Base-by-base conservation (phyloP, 78 protist species). In the Kipferlia bialata region DNA sequence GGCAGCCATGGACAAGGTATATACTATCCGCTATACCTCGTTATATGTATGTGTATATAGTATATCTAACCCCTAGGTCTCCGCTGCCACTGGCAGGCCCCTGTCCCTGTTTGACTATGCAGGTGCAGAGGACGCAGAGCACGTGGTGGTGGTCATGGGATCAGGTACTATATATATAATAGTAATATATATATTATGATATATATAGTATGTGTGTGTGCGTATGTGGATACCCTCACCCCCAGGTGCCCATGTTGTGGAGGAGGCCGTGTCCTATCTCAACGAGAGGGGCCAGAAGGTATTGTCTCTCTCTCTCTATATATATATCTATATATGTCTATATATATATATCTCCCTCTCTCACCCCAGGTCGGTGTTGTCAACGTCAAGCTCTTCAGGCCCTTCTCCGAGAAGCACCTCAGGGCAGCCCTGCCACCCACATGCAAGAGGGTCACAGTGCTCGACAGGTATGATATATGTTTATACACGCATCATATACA, bases 351-450 rank as follows among this genome's bases (percentile, higher is more conserved):
- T n/a, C n/a, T n/a, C n/a, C n/a, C n/a, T n/a, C n/a, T n/a, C n/a
- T n/a, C n/a, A n/a, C n/a, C n/a, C 12, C 74, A 80, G 70, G 77
- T 80, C 13, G 89, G 89, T 24, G 67, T 81, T 15, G 48, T 82
- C 18, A 67, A 39, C 34, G 82, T 82, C 38, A 71, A 77, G 48
- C 75, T 84, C 36, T 84, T 72, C 84, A 63, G 88, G 29, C 88
- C 88, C 29, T 84, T 73, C 68, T 15, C 58, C 26, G 70, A 28
- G 17, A 33, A 36, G 32, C 70, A 44, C 29, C 59, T 84, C 63
- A 29, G 60, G 31, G 64, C 62, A 5, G 76, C 88, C n/a, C 32
- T 83, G 36, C 88, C 88, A 10, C 1, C 20, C 26, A 53, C 83
- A 17, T 71, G 53, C 29, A 74, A 66, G 59, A 6, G 48, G 32